These are phyloP conservation scores for Epicoccum sorghinum DNA, from an alignment of 2,329 filamentous ascomycete genomes.

Conservation along the genomic window DNA sequence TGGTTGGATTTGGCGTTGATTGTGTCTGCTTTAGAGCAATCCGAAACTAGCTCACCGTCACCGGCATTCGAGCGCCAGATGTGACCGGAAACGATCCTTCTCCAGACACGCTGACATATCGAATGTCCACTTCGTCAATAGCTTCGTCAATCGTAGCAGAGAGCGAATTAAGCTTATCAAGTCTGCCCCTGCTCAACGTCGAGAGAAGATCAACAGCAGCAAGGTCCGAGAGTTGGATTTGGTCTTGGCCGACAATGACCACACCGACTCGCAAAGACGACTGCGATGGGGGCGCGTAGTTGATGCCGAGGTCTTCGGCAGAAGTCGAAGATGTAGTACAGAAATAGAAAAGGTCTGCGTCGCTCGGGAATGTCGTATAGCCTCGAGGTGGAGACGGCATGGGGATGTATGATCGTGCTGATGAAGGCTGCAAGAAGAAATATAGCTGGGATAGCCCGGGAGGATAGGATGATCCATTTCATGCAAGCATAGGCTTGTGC, in stretches of 20 bases:
- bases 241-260: constrained; percentile 35
- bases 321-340: constrained; percentile 45
- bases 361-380: constrained; percentile 42
- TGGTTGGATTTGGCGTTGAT: constrained; percentile 22
- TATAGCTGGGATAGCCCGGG: background rate
- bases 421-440: no score
- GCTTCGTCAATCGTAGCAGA: constrained; percentile 35
- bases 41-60: constrained; percentile 46
- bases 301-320: constrained; percentile 41
- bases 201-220: constrained; percentile 43
- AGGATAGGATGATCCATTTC: background rate
- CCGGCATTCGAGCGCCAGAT: constrained; percentile 44
- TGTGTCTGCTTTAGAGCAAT: constrained; percentile 34
- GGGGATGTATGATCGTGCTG: background rate
- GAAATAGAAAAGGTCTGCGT: constrained; percentile 46
- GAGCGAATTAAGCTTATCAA: constrained; percentile 34
- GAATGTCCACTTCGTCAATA: constrained; percentile 46
- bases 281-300: constrained; percentile 42
- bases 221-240: constrained; percentile 42
- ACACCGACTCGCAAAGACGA: constrained; percentile 44
- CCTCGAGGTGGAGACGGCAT: constrained; percentile 45
- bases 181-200: constrained; percentile 37
- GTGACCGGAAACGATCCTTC: constrained; percentile 45
- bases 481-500: constrained; percentile 25
- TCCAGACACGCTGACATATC: constrained; percentile 46